Evolutionary conservation across 768 basidiomycete species (phyloP).

Genomic region (Naganishia kalamii): DNA sequence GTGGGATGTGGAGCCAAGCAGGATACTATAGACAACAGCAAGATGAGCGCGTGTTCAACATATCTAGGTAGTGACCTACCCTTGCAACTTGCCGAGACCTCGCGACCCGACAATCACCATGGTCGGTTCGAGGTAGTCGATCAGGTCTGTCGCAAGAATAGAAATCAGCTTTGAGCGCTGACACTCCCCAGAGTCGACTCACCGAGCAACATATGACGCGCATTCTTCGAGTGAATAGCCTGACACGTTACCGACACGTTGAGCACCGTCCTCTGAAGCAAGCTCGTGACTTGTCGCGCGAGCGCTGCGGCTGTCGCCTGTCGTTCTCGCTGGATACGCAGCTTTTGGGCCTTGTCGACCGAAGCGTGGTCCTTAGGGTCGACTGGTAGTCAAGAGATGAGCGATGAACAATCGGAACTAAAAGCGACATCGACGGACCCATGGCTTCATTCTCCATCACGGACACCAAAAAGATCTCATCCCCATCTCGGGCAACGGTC

Average conservation of each 20-base stretch:
- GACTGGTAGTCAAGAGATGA: conserved; percentile 52
- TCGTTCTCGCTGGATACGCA: conserved; percentile 90
- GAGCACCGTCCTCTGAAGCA: conserved; percentile 82
- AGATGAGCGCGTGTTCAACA: background rate
- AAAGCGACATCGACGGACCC: conserved; percentile 59
- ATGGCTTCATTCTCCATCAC: conserved; percentile 89
- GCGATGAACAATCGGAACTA: background rate
- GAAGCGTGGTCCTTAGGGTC: conserved; percentile 57
- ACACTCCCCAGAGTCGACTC: conserved; percentile 26
- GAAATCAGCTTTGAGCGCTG: background rate
- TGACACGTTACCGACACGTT: conserved; percentile 85
- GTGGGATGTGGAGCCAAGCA: conserved; percentile 90
- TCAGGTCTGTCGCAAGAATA: conserved; percentile 53
- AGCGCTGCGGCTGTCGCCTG: conserved; percentile 84
- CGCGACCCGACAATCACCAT: conserved; percentile 96
- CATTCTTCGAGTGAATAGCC: conserved; percentile 95
- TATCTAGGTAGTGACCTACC: conserved; percentile 51
- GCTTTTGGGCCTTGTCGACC: conserved; percentile 65
- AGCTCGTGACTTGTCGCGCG: conserved; percentile 75
- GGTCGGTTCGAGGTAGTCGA: conserved; percentile 76
- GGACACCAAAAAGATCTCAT: conserved; percentile 79
- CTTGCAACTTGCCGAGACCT: conserved; percentile 77
- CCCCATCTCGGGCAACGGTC: conserved; percentile 92
- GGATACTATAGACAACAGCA: conserved; percentile 55
- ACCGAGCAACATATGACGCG: conserved; percentile 80